Base-by-base conservation (phyloP, 169 alveolate genomes). In the Eimeria praecox region DNA sequence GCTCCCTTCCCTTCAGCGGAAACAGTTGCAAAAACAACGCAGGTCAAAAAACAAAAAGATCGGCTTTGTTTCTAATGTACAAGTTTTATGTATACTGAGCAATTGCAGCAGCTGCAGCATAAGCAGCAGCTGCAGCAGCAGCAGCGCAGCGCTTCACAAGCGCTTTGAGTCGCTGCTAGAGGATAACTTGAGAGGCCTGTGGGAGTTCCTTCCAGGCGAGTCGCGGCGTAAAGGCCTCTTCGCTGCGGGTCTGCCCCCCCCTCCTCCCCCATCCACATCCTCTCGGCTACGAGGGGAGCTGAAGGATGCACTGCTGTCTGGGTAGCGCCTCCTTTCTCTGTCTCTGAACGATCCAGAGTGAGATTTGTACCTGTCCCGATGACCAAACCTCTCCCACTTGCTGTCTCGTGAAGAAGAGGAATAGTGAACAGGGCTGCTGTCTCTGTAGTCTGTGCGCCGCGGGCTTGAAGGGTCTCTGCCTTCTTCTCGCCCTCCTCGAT, bases 291-390 rank as follows among this genome's bases (percentile, higher is more conserved):
- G 87, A 5, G 87, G 64, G 42, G 64, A 44, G 22, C 27, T 64
- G 64, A 40, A 77, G 4, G 62, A 44, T 22, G 87, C 27, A 22
- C 24, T 35, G 92, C 56, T 69, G 4, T 86, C 92, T 27, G 44
- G 56, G 66, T 86, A 86, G 46, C 92, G 77, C 92, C 92, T 86
- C 46, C 92, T 46, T 30, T 82, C 90, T 24, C 92, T 46, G 75
- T 82, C 90, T 40, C 92, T 44, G 80, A 86, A 86, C 18, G 73
- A 44, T 38, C 52, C 66, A 35, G 80, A 56, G 46, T 56, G 77
- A 30, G 80, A 40, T 42, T 86, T 80, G 92, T 56, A 59, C 80
- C 92, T 86, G 92, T 59, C 66, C 46, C 92, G 46, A 46, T 54
- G 66, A 22, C 80, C 44, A 40, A 86, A 86, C 42, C 92, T 40